Conservation (phyloP, 2,329 filamentous ascomycete species). For the Bipolaris oryzae region DNA sequence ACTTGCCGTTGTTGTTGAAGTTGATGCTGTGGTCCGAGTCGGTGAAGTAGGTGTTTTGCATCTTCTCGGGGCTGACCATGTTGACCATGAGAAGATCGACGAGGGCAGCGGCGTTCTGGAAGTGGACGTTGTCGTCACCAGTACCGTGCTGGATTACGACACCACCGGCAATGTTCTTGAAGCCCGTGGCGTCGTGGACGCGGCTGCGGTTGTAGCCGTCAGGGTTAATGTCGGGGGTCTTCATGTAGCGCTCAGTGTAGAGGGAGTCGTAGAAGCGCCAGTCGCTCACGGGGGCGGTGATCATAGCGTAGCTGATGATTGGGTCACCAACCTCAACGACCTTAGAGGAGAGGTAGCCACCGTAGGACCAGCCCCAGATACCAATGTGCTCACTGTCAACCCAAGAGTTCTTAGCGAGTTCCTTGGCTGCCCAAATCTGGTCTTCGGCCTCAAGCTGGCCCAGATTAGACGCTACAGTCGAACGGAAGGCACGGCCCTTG, state of each 20-base stretch:
- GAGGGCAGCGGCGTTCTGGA: constrained; percentile 68
- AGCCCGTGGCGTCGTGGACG: constrained; percentile 63
- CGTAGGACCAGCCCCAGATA: constrained; percentile 73
- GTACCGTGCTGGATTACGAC: constrained; percentile 70
- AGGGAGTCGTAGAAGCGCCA: constrained; percentile 75
- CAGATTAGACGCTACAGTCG: constrained; percentile 63
- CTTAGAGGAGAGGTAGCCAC: constrained; percentile 70
- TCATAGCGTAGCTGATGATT: constrained; percentile 66
- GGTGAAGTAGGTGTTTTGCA: constrained; percentile 69
- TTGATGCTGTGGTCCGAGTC: constrained; percentile 68
- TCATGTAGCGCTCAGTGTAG: constrained; percentile 78
- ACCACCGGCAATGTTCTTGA: constrained; percentile 66
- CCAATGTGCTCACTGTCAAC: constrained; percentile 65
- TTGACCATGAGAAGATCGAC: constrained; percentile 65
- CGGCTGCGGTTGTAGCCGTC: constrained; percentile 67
- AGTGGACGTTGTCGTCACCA: constrained; percentile 75
- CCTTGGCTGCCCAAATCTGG: constrained; percentile 69
- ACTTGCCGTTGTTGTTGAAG: constrained; percentile 62
- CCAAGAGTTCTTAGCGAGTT: constrained; percentile 60
- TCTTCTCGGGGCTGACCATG: constrained; percentile 64
- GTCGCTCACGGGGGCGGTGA: constrained; percentile 70
- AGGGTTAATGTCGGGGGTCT: constrained; percentile 62
- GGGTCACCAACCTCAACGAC: constrained; percentile 67
- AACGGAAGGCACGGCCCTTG: constrained; percentile 68
- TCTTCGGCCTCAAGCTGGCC: constrained; percentile 69